Percentiles rank a stretch among this genome's conserved stretches.
Evolutionary conservation across 352 stramenopile genomes (phyloP).

Genomic region (Globisporangium splendens): DNA sequence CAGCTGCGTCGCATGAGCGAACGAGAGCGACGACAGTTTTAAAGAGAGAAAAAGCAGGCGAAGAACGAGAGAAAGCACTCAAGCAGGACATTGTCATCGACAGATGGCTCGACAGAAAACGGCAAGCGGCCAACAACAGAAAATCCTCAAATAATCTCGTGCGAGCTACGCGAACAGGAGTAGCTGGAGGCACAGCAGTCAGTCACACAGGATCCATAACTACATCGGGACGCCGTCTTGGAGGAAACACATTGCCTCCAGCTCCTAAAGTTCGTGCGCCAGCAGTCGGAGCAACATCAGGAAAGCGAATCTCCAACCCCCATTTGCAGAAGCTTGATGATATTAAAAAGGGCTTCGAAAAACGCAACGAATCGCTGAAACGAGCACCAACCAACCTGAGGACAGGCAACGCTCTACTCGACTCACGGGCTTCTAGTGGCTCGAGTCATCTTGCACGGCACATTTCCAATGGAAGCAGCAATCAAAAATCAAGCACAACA

Average conservation of each 20-base stretch:
- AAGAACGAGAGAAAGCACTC: conserved; percentile 25
- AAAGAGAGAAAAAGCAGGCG: conserved; percentile 52
- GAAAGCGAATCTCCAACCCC: conserved; percentile 50
- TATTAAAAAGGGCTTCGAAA: conserved; percentile 56
- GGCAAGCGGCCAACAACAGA: conserved; percentile 49
- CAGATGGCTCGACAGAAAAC: conserved; percentile 69
- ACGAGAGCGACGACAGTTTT: conserved; percentile 52
- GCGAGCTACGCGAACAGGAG: conserved; percentile 7
- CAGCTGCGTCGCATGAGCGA: conserved; percentile 66
- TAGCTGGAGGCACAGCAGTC: not conserved
- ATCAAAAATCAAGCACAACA: not conserved
- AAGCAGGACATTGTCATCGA: conserved; percentile 78
- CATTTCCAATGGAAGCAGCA: not conserved
- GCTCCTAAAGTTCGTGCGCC: conserved; percentile 43
- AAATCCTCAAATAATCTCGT: conserved; percentile 35
- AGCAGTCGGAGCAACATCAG: conserved; percentile 39
- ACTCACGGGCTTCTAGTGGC: not conserved
- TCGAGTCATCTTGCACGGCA: conserved; percentile 11
- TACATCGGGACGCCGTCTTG: conserved; percentile 6
- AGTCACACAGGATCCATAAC: conserved; percentile 4
- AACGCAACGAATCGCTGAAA: conserved; percentile 50
- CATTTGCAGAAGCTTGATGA: conserved; percentile 66
- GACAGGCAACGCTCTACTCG: conserved; percentile 17
- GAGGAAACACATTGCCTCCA: conserved; percentile 22
- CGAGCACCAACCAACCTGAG: conserved; percentile 23